Evolutionary conservation across 75 land plant genomes (phyloP), one percentile per base, ranked within the genome.

Genomic region (Sequoia sempervirens): DNA sequence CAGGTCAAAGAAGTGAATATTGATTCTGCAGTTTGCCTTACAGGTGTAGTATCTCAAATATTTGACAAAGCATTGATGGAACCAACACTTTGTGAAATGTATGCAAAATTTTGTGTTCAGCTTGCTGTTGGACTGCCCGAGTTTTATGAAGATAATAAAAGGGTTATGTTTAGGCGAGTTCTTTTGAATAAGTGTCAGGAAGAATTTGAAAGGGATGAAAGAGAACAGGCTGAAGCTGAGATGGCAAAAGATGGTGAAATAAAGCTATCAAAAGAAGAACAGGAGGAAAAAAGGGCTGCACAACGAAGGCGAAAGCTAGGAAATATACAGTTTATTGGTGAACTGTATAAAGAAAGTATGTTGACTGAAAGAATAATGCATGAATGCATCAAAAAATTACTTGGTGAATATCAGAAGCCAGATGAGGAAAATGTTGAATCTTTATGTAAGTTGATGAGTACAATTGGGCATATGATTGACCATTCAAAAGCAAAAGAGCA

Each of bases 351-450:
- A 86, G 93, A 94, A 89, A 92, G 83, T 83, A 96, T 95, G 99
- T 84, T 96, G 84, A 95, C 96, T 53, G 97, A 96, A 82, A 88
- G 95, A 80, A 96, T 96, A 46, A 96, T 96, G 99, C 99, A 96
- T 86, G 95, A 92, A 82, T 96, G 97, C 88, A 95, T 96, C 64
- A 90, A 86, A 83, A 93, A 92, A 80, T 84, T 96, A 72, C 69
- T 96, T 38, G 95, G 96, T 54, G 88, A 88, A 36, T 83, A 82
- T 86, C 90, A 92, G 56, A 92, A 87, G 82, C 95, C 97, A 46
- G 96, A 96, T 82, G 99, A 94, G 76, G 99, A 96, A 89, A 91
- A 93, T 88, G 86, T 94, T 78, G 97, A 96, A 85, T 97, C 97
- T 32, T 80, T 96, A 85, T 96, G 99, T 88, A 96, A 94, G 75